Evolutionary conservation across 1,139 yeast species (phyloP).

Genomic region (Nakaseomyces sp.): DNA sequence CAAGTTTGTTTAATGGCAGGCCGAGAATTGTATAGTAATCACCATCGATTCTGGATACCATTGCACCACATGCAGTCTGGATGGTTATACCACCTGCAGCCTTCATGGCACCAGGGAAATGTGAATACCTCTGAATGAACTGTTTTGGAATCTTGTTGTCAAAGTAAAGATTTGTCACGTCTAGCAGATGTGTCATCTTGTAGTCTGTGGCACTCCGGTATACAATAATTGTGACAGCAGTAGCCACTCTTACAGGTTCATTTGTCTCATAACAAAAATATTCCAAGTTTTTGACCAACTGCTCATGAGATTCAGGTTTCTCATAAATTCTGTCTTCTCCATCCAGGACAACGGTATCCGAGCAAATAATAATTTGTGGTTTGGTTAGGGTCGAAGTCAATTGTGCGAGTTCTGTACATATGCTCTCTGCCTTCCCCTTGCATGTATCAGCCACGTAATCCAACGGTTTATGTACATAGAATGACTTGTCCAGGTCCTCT

Average conservation of each 20-base stretch:
- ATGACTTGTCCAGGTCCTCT: conserved; percentile 58
- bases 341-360: conserved; percentile 81
- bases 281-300: conserved; percentile 43
- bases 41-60: conserved; percentile 59
- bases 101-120: conserved; percentile 60
- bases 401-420: conserved; percentile 37
- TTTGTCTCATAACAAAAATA: conserved; percentile 36
- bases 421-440: conserved; percentile 51
- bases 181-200: conserved; percentile 27
- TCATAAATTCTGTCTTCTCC: conserved; percentile 56
- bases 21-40: conserved; percentile 90
- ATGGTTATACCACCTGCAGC: conserved; percentile 94
- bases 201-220: conserved; percentile 19
- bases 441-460: conserved; percentile 69
- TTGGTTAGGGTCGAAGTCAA: not conserved
- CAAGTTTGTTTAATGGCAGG: conserved; percentile 59
- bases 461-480: conserved; percentile 25
- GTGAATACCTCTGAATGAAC: conserved; percentile 52
- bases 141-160: conserved; percentile 43
- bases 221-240: conserved; percentile 47
- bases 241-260: conserved; percentile 47
- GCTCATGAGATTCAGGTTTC: conserved; percentile 54
- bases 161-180: conserved; percentile 42
- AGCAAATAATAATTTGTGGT: conserved; percentile 40
- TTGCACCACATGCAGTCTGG: conserved; percentile 61